A percentile compares a stretch with the other conserved stretches of the same genome.
Conservation (phyloP, 805 yeast genomes). For the Wickerhamiella nectarea region DNA sequence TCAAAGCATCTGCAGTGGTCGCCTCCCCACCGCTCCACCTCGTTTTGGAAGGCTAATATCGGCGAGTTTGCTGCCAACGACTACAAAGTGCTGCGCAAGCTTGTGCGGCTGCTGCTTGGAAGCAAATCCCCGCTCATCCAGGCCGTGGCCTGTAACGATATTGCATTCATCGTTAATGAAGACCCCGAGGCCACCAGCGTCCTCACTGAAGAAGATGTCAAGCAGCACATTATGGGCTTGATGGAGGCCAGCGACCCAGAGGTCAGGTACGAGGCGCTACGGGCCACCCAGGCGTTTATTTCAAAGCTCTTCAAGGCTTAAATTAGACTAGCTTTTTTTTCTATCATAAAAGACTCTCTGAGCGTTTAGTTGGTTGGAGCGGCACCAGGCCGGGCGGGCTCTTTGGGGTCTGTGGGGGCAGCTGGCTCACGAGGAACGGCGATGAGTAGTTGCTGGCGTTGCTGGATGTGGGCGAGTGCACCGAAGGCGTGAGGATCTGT, state of each 20-base stretch:
- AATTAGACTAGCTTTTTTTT: background rate
- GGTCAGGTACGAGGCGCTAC: conserved; percentile 87
- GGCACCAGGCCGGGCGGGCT: conserved; percentile 1
- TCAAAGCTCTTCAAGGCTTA: conserved; percentile 46
- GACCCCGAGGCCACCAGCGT: conserved; percentile 48
- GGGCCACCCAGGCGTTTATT: conserved; percentile 87
- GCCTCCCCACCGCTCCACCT: conserved; percentile 79
- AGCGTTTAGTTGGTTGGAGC: background rate
- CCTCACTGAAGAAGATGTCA: conserved; percentile 44
- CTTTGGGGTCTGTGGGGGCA: background rate
- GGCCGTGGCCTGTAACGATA: conserved; percentile 57
- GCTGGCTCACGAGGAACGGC: conserved; percentile 4
- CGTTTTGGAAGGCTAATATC: conserved; percentile 82
- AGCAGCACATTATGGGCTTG: conserved; percentile 70
- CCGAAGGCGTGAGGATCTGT: background rate
- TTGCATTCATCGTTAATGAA: conserved; percentile 45
- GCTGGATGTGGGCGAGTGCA: background rate
- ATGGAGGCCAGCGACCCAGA: conserved; percentile 71
- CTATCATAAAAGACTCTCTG: background rate
- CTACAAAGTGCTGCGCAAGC: conserved; percentile 55
- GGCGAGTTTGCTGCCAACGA: conserved; percentile 60
- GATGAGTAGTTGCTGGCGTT: background rate
- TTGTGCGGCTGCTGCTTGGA: conserved; percentile 31
- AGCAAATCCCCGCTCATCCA: conserved; percentile 25
- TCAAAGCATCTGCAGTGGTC: conserved; percentile 72